Base-by-base conservation (phyloP, 495 filamentous ascomycete genomes). In the Aspergillus steynii region DNA sequence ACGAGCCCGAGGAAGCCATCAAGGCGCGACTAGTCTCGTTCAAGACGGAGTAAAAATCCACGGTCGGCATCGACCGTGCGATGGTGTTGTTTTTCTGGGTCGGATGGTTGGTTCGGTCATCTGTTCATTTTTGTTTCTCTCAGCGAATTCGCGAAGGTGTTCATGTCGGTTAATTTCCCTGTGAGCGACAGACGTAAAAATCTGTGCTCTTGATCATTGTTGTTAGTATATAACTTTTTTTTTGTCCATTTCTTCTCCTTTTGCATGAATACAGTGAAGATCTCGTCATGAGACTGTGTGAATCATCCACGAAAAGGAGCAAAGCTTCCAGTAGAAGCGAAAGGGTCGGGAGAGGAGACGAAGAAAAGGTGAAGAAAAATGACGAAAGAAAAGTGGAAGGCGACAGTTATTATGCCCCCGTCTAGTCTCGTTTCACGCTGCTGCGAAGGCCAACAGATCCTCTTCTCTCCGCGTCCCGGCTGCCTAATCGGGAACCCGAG, bases 11-110 rank as follows among this genome's bases (percentile, higher is more conserved):
- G 60, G 73, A 75, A 29, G 67, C 64, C 46, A 68, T 75, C 58
- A 75, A 74, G 69, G 65, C 67, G 3, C 73, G 80, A n/a, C 50
- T 76, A 64, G 67, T 70, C 14, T 74, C 74, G 31, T 83, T 81
- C 67, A 73, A 74, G 64, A 74, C 65, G 10, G 75, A 71, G 12
- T 42, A 42, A 42, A 14, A 5, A 7, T 34, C 9, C 31, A 34
- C 31, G 31, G 31, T 34, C 31, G 31, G 37, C 37, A 42, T 15
- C 37, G 37, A 14, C 37, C 25, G 34, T 29, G 20, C 27, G 50
- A 26, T 42, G 4, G 25, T 28, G 12, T 2, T 12, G 1, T 60
- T 50, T n/a, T 29, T 34, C 55, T 55, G 37, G 37, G 15, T 58
- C 46, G 53, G 28, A 8, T 29, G n/a, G 42, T 50, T 2, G 32